Evolutionary conservation across 495 filamentous ascomycete species (phyloP), one percentile per base, ranked within the genome.

Genomic region (Beverwykella pulmonaria): DNA sequence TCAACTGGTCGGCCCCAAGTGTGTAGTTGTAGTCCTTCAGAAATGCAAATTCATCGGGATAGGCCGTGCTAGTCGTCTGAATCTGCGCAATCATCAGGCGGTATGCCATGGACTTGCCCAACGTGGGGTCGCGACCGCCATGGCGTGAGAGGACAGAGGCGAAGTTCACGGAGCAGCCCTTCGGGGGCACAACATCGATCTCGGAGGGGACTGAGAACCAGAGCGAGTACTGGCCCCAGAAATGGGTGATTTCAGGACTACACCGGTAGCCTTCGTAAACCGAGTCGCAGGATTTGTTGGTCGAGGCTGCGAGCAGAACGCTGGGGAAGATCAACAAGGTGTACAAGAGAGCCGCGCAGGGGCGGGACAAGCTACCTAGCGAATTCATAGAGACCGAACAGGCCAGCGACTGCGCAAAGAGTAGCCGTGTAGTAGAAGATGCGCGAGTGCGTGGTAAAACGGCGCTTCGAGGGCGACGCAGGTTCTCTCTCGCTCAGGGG

Each of bases 171-270:
- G 83, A 75, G 79, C 92, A 96, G 26, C 78, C 77, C 2, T 78
- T 39, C 1, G 91, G 91, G 4, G 89, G 70, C 0, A 78, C 74
- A 1, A 80, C 63, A 3, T 83, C 78, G 46, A 91, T 81, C 7
- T 83, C 74, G 0, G 90, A 89, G 25, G 86, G 82, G 1, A 92
- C 85, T 0, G 84, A 81, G 79, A 89, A 95, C 75, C 84, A 92
- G 15, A 92, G 91, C 22, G 90, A 90, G 76, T 96, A 94, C 71
- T 92, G 90, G 57, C 92, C 92, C 92, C 91, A 95, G 61, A 76
- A 83, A 63, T 89, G 91, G 3, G 90, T 84, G 47, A 88, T 79
- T 17, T 80, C 58, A 10, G 80, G 62, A 34, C 79, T 76, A 74
- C 87, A 90, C 65, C 86, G 84, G 73, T 87, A 92, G 27, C 90